These are phyloP conservation scores for Harringtonia lauricola DNA, from an alignment of 2,329 filamentous ascomycete species.

Conservation along the genomic window DNA sequence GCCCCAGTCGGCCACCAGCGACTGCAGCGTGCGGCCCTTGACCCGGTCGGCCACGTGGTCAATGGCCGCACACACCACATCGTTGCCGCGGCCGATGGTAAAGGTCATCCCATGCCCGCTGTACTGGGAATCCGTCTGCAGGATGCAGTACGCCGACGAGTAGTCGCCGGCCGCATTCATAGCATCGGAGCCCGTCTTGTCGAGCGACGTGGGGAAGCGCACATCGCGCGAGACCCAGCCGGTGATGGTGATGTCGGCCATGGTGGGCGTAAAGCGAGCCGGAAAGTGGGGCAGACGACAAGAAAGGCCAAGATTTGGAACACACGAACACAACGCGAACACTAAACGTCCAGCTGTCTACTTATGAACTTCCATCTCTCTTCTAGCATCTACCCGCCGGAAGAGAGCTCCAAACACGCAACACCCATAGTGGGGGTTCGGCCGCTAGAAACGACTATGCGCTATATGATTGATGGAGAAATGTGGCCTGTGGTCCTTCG, in stretches of 20 bases:
- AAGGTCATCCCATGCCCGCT: conserved; percentile 78
- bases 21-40: conserved; percentile 62
- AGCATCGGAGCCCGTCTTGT: conserved; percentile 93
- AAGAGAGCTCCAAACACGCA: neutral
- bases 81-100: conserved; percentile 82
- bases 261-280: conserved; percentile 12
- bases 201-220: conserved; percentile 80
- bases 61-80: conserved; percentile 82
- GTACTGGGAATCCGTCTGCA: conserved; percentile 64
- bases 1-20: conserved; percentile 72
- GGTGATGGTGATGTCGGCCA: conserved; percentile 58
- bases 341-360: no score
- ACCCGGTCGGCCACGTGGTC: conserved; percentile 66
- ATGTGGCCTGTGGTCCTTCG: no score
- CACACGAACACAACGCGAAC: no score
- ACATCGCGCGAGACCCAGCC: conserved; percentile 63
- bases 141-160: conserved; percentile 86
- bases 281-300: neutral
- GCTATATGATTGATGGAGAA: no score
- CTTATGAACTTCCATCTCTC: no score
- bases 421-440: no score
- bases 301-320: neutral
- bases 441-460: no score
- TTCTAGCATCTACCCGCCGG: no score
- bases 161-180: conserved; percentile 95